Conservation (phyloP, 805 yeast genomes). For the Candida namnaoensis region DNA sequence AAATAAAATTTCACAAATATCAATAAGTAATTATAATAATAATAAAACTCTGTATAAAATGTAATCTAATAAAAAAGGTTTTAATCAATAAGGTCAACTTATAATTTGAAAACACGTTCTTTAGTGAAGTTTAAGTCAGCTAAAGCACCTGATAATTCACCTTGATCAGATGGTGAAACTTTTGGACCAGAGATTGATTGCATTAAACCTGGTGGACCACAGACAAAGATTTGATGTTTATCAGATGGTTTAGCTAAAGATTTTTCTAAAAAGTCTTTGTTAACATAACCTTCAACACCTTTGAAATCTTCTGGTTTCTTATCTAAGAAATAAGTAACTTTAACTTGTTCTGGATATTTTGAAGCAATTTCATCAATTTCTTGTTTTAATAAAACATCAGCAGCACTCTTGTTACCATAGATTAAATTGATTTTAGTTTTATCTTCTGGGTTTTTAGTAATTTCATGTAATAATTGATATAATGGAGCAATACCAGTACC, state of each 20-base stretch:
- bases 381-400: constrained; percentile 74
- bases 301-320: constrained; percentile 36
- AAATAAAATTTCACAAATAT: too few relatives aligned
- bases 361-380: constrained; percentile 66
- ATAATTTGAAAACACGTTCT: constrained; percentile 86
- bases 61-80: too few relatives aligned
- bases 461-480: constrained; percentile 74
- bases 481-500: constrained; percentile 97
- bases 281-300: constrained; percentile 67
- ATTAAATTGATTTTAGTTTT: constrained; percentile 79
- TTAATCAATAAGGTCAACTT: constrained; percentile 9
- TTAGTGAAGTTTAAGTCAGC: constrained; percentile 82
- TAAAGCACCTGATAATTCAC: constrained; percentile 84
- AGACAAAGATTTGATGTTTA: constrained; percentile 71
- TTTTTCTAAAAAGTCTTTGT: constrained; percentile 59
- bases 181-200: constrained; percentile 81
- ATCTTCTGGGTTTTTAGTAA: constrained; percentile 74
- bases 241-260: constrained; percentile 61
- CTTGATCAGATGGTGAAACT: constrained; percentile 85
- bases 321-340: constrained; percentile 75
- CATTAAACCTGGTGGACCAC: constrained; percentile 95
- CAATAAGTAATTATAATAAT: too few relatives aligned
- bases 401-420: constrained; percentile 71
- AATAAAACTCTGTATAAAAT: too few relatives aligned
- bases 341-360: constrained; percentile 70